Evolutionary conservation across 805 yeast genomes (phyloP), one percentile per base, ranked within the genome.

Genomic region (Babjeviella inositovora): DNA sequence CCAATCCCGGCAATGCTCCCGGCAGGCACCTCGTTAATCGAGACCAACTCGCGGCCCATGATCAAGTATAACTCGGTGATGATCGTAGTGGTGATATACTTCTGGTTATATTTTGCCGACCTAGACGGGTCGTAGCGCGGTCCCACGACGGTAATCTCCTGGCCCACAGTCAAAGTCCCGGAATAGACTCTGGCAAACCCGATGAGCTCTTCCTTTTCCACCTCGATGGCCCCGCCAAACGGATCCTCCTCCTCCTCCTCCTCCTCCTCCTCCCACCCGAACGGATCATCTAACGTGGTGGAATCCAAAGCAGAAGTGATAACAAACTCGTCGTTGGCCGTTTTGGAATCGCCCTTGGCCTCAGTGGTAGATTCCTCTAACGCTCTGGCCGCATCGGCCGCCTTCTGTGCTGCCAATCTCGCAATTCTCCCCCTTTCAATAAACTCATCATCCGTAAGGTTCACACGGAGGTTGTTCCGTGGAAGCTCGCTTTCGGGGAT

Each of bases 1-100:
- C 84, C 87, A 23, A 90, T 74, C 23, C 96, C 99, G 5, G 81
- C 92, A 30, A 90, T 82, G 34, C 79, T 82, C 15, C 99, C 99
- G 1, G 96, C 87, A 2, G 94, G 94, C 5, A 87, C 94, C 10
- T 60, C 61, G 20, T 73, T 63, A 31, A 90, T 55, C 3, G 85
- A 60, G 3, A 84, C 69, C 17, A 87, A 51, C 29, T 90, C 96
- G 32, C 87, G 59, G 11, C 98, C 99, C 97, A 90, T 90, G 25
- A 90, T 56, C 26, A 90, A 50, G 37, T 68, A 85, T 18, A 90
- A 49, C 20, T 73, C 77, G 5, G 76, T 62, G 17, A 90, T 61
- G 8, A 59, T 67, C 1, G 76, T 65, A 5, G 58, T 62, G 14
- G 65, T 52, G 14, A 61, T 51, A 29, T 73, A 63, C 33, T 72